Evolutionary conservation across 2,329 filamentous ascomycete genomes (phyloP).

Genomic region (Botrytis tulipae): DNA sequence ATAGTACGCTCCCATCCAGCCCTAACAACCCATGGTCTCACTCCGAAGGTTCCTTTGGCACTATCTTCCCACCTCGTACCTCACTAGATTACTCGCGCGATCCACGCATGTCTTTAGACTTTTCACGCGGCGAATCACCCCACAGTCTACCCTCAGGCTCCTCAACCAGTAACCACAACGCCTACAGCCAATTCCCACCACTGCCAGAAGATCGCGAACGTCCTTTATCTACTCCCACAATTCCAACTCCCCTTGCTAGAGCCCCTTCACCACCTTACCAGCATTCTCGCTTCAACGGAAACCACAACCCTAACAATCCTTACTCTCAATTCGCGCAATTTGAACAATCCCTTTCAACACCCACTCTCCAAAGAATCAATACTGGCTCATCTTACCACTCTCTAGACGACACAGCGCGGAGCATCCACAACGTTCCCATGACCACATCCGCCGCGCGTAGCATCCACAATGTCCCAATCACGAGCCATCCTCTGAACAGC

Average conservation of each 20-base stretch:
- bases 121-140: neutral
- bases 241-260: neutral
- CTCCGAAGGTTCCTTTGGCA: constrained; percentile 10
- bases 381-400: constrained; percentile 15
- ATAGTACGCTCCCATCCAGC: constrained; percentile 11
- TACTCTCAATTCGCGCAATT: constrained; percentile 21
- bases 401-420: constrained; percentile 1
- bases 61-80: neutral
- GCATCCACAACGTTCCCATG: neutral
- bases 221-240: constrained; percentile 16
- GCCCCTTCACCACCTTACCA: constrained; percentile 1
- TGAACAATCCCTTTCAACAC: constrained; percentile 16
- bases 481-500: neutral
- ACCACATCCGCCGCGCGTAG: neutral
- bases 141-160: constrained; percentile 4
- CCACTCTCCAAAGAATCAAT: constrained; percentile 13
- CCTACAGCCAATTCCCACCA: constrained; percentile 14
- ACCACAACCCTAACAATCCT: constrained; percentile 13
- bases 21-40: constrained; percentile 13
- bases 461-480: constrained; percentile 5
- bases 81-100: constrained; percentile 1
- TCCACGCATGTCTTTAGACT: neutral
- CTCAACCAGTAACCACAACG: neutral
- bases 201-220: constrained; percentile 10
- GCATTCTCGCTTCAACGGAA: neutral